Evolutionary conservation across 176 grass and related monocot species (phyloP), one percentile per base, ranked within the genome.

Genomic region (Aegilops speltoides): DNA sequence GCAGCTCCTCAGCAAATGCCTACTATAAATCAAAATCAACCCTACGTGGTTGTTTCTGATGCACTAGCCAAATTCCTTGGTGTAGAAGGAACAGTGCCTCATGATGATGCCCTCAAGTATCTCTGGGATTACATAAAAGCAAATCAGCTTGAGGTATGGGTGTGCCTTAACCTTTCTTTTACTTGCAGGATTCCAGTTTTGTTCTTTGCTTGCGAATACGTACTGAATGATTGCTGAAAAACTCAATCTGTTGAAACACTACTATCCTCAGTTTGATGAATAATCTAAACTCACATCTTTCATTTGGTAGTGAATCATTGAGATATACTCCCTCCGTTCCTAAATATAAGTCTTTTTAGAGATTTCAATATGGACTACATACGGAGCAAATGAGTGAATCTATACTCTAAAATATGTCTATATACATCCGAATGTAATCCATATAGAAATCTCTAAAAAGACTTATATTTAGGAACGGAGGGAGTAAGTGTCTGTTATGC

Each of bases 111-210:
- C 71, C 71, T 90, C 23, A 98, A 86, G 65, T 91, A 82, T 83
- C 81, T 98, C 45, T 95, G 91, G 83, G 93, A 95, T 86, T 98
- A 98, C 77, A 86, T 92, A 89, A 98, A 98, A 77, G 80, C 95
- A 71, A 98, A 98, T 82, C 80, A 95, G 52, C 93, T 98, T 12
- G 93, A 98, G 89, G 95, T 98, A 93, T 77, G 63, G 8, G 48
- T 62, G 3, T 14, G 34, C 10, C 24, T 66, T 87, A 24, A 24
- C n/a, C 7, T 85, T 77, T 43, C 6, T 60, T 64, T 81, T 40
- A 10, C 36, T 78, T 70, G 71, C 61, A 56, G 24, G 20, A 37
- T 85, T 26, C 41, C 28, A 61, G 13, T 62, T 62, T 41, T 41
- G 26, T 46, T 59, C 68, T 22, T 76, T 84, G 66, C 15, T 80